Percentiles rank a stretch among this genome's conserved stretches.
Conservation (phyloP, 2,329 filamentous ascomycete genomes). For the Pseudogymnoascus sp. region DNA sequence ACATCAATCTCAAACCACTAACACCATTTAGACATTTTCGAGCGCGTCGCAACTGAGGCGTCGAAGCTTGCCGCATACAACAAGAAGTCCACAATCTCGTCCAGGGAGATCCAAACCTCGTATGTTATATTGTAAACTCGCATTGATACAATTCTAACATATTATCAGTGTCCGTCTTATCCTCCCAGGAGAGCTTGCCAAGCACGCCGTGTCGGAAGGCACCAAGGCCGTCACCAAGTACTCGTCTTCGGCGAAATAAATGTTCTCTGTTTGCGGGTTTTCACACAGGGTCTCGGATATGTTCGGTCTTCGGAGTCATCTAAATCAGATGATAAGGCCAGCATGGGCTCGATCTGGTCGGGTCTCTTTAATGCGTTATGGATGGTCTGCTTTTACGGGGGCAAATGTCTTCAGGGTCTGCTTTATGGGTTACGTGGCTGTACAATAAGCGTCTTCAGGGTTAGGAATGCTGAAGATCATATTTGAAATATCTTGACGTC, state of each 20-base stretch:
- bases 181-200: constrained; percentile 95
- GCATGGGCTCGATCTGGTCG: constrained; percentile 23
- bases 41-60: constrained; percentile 96
- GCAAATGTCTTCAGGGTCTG: constrained; percentile 60
- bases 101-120: constrained; percentile 98
- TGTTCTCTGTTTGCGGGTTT: constrained; percentile 45
- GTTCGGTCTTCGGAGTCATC: constrained; percentile 38
- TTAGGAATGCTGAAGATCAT: constrained; percentile 27
- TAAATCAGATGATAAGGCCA: constrained; percentile 23
- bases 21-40: constrained; percentile 75
- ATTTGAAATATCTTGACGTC: constrained; percentile 9
- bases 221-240: constrained; percentile 99
- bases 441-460: constrained; percentile 48
- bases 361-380: constrained; percentile 60
- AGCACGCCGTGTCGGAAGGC: constrained; percentile 98
- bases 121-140: constrained; percentile 42
- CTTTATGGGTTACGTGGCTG: constrained; percentile 60
- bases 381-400: constrained; percentile 57
- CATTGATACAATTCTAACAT: background rate
- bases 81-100: constrained; percentile 99
- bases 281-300: constrained; percentile 44
- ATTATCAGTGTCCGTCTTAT: constrained; percentile 71
- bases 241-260: constrained; percentile 98
- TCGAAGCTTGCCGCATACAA: constrained; percentile 99
- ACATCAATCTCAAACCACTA: constrained; percentile 18